phyloP scores from a whole-genome alignment of 345 rosid species.

The Moringa oleifera region DNA sequence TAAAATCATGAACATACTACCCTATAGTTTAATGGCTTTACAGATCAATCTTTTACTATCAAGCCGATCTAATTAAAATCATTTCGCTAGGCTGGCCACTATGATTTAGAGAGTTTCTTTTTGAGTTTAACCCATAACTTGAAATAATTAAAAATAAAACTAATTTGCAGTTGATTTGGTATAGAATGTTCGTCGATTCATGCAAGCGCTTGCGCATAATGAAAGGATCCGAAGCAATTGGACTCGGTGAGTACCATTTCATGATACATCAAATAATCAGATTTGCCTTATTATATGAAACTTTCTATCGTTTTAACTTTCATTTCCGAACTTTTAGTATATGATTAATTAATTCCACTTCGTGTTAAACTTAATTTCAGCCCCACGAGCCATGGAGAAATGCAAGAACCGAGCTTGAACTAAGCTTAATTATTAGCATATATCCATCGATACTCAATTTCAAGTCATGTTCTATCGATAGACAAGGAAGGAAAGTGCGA shows the following conservation, averaged over 20 bases:
- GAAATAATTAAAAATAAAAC: background rate
- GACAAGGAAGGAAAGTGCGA: too few relatives aligned
- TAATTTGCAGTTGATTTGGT: background rate
- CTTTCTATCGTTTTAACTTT: background rate
- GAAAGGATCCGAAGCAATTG: conserved; percentile 97
- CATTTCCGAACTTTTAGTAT: too few relatives aligned
- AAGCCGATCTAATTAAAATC: too few relatives aligned
- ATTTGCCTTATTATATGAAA: background rate
- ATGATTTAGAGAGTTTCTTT: too few relatives aligned
- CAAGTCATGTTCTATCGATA: too few relatives aligned
- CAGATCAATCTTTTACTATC: too few relatives aligned
- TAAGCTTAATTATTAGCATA: too few relatives aligned
- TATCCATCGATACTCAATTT: too few relatives aligned
- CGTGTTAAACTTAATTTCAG: conserved; percentile 23
- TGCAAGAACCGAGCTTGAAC: conserved; percentile 52
- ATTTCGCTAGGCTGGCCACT: too few relatives aligned
- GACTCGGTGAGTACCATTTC: conserved; percentile 50
- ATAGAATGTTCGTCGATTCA: conserved; percentile 93
- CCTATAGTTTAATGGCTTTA: too few relatives aligned
- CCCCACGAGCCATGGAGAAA: conserved; percentile 63
- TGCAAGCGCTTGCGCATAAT: conserved; percentile 96
- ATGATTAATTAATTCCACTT: background rate
- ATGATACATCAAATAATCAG: background rate
- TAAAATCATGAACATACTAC: too few relatives aligned
- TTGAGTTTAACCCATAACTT: too few relatives aligned